Base-by-base conservation (phyloP, 208 protist species). In the Angomonas deanei region DNA sequence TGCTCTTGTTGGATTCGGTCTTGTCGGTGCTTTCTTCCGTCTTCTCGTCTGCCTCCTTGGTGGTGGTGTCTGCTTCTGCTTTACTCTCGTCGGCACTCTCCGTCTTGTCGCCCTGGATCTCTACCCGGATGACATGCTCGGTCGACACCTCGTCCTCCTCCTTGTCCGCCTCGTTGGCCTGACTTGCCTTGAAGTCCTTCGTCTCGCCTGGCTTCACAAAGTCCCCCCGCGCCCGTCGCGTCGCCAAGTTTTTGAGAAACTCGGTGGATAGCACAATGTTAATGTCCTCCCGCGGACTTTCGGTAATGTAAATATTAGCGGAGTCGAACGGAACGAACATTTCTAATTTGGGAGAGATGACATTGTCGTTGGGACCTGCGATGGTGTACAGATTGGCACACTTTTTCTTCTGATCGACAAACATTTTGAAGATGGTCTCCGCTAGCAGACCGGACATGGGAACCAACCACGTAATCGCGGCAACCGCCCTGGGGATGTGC, bases 381-480 rank as follows among this genome's bases (percentile, higher is more conserved):
- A 91, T 75, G 60, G 64, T 69, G 54, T 80, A 76, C 17, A 90
- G 53, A 54, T 91, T 88, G n/a, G 61, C 64, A 54, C 80, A 58
- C 47, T 78, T 68, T 10, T 74, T 61, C 34, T 65, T 58, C 49
- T 93, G 87, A 47, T 80, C 53, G 32, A 75, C 52, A 81, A 82
- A 93, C n/a, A 74, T 72, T 15, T 84, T 67, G 64, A 79, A 86
- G 23, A 91, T 62, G n/a, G 53, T 75, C 54, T 88, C 70, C 0
- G 80, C 78, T 10, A 93, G 70, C 52, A 71, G 52, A 10, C 26
- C 33, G 4, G 84, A 91, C 32, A 90, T 64, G 11, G 87, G 87
- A 15, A 93, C 48, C 13, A 79, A 21, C 15, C 58, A 32, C 52
- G n/a, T 64, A 6, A 82, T 21, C 0, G 62, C 60, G 19, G 63